A percentile compares a stretch with the other conserved stretches of the same genome.
phyloP scores from a whole-genome alignment of 108 stramenopile genomes.

The Pseudonitzschia multistriata region DNA sequence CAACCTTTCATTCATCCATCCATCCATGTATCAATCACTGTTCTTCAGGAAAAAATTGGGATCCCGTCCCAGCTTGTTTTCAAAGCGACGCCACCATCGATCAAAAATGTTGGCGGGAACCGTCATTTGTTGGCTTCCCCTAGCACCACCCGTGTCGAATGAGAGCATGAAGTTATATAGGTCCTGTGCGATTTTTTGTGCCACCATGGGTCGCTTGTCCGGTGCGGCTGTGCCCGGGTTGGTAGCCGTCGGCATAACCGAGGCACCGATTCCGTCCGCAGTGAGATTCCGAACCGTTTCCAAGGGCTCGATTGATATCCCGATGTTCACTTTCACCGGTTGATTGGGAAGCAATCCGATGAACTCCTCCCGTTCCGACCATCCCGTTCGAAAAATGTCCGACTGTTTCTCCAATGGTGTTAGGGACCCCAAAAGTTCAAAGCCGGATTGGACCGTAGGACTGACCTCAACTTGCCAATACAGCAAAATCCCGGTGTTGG shows the following conservation, averaged over 20 bases:
- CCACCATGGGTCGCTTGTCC: slow-evolving; percentile 57
- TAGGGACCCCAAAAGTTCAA: slow-evolving; percentile 76
- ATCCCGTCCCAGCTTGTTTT: slow-evolving; percentile 59
- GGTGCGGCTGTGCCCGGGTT: neutral
- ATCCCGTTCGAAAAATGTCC: slow-evolving; percentile 74
- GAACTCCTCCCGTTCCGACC: slow-evolving; percentile 72
- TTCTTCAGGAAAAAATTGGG: slow-evolving; percentile 81
- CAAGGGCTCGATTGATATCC: slow-evolving; percentile 73
- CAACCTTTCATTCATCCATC: neutral
- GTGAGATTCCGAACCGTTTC: slow-evolving; percentile 51
- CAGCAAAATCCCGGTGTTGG: slow-evolving; percentile 61
- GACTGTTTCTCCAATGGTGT: slow-evolving; percentile 45
- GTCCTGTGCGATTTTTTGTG: slow-evolving; percentile 81
- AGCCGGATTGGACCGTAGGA: slow-evolving; percentile 49
- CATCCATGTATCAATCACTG: slow-evolving; percentile 11
- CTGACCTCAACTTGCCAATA: slow-evolving; percentile 64
- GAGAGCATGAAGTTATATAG: slow-evolving; percentile 77
- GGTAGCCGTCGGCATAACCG: neutral
- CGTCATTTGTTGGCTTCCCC: slow-evolving; percentile 49
- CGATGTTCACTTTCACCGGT: slow-evolving; percentile 57
- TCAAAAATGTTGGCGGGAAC: slow-evolving; percentile 87
- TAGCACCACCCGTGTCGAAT: slow-evolving; percentile 59
- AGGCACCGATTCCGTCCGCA: neutral
- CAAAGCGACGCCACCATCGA: slow-evolving; percentile 81
- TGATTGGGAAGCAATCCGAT: slow-evolving; percentile 23